A percentile compares a stretch with the other conserved stretches of the same genome.
These are phyloP conservation scores for Phytopythium litorale DNA, from an alignment of 352 stramenopile species.

Conservation along the genomic window DNA sequence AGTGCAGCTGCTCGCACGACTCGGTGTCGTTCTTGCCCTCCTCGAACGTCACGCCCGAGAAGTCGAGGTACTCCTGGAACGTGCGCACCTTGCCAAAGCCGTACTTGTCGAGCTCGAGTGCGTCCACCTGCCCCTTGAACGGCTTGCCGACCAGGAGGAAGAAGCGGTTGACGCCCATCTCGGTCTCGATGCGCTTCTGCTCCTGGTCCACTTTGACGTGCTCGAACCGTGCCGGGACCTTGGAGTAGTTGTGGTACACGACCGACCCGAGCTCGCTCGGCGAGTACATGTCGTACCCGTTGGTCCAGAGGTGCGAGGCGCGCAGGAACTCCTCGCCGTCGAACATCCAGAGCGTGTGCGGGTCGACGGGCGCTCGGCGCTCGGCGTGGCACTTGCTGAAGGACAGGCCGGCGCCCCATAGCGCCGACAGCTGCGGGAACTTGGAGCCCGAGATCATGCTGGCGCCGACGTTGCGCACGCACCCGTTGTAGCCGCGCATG, in stretches of 20 bases:
- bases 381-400: conserved; percentile 86
- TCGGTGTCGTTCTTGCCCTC: conserved; percentile 44
- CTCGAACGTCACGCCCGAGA: conserved; percentile 51
- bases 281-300: conserved; percentile 71
- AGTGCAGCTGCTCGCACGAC: conserved; percentile 65
- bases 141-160: conserved; percentile 49
- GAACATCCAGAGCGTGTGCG: conserved; percentile 80
- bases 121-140: conserved; percentile 55
- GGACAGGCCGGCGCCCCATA: conserved; percentile 78
- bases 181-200: conserved; percentile 38
- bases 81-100: conserved; percentile 47
- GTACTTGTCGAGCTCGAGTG: conserved; percentile 60
- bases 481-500: conserved; percentile 56
- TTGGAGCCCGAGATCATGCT: conserved; percentile 78
- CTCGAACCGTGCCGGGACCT: conserved; percentile 57
- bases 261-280: conserved; percentile 50
- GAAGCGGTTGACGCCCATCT: conserved; percentile 59
- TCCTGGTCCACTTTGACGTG: conserved; percentile 42
- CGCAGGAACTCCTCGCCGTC: conserved; percentile 71
- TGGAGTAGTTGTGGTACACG: conserved; percentile 78
- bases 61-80: conserved; percentile 57
- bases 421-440: conserved; percentile 62
- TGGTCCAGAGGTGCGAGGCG: conserved; percentile 56
- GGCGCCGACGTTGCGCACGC: conserved; percentile 69
- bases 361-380: conserved; percentile 64